Base-by-base conservation (phyloP, 345 rosid genomes). In the Cardamine occulta region DNA sequence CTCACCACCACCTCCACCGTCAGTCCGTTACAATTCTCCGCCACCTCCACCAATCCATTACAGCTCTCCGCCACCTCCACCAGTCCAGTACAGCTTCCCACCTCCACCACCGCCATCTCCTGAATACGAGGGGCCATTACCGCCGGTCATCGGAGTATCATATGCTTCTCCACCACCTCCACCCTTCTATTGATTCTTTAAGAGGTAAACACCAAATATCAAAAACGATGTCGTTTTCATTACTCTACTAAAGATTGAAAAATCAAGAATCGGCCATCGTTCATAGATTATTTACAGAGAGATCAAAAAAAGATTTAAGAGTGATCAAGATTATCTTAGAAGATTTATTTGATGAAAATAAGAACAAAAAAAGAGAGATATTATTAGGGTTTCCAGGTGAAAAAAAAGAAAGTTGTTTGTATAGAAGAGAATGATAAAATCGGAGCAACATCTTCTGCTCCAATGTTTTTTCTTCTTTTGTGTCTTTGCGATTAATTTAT, bases 121-220 rank as follows among this genome's bases (percentile, higher is more conserved):
- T 4, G 88, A 80, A 40, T 88, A 84, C 31, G 88, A 87, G 74
- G 98, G 97, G 31, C 96, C 98, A 75, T 80, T 93, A 84, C 98
- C 97, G 14, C 97, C 98, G 26, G 79, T 93, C 9, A 44, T 63
- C 8, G 98, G 97, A 71, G 81, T 93, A 14, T 82, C 98, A 35
- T 93, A 93, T 34, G 96, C 97, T 37, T 93, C 98, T n/a, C 97
- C 98, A 62, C 98, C 98, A 14, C 98, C 97, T 15, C 98, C 98
- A 49, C 96, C 96, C 72, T 89, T 83, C 85, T 94, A 94, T 84
- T 94, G 87, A 94, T 91, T 91, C 87, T 88, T 88, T 88, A 73
- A 65, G 68, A 72, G 80, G 72, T 77, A 68, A 77, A 70, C 17
- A 42, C 34, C 42, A 49, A 70, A 63, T 34, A 74, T 17, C 8